Conservation (phyloP, 2,329 filamentous ascomycete genomes). For the Knufia fluminis region DNA sequence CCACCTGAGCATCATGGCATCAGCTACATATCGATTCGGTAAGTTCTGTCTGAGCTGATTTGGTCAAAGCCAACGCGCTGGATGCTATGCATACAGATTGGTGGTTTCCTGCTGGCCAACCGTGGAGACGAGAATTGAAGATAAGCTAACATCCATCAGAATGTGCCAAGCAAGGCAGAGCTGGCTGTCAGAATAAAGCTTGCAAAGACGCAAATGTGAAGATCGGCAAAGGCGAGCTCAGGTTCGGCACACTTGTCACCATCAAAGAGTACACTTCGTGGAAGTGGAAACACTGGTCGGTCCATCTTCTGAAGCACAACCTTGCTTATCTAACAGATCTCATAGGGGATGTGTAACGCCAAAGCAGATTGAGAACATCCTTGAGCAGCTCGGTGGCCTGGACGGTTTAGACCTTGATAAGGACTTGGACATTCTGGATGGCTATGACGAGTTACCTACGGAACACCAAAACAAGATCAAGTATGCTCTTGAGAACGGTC, state of each 20-base stretch:
- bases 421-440: slow-evolving; percentile 51
- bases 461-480: slow-evolving; percentile 66
- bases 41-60: background rate
- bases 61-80: background rate
- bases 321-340: background rate
- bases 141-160: background rate
- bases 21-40: background rate
- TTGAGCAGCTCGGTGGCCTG: slow-evolving; percentile 44
- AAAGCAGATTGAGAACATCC: slow-evolving; percentile 57
- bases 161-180: slow-evolving; percentile 39
- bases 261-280: slow-evolving; percentile 54
- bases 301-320: slow-evolving; percentile 8
- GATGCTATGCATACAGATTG: background rate
- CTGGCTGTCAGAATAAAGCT: slow-evolving; percentile 60
- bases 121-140: too few species aligned
- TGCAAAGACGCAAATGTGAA: slow-evolving; percentile 65
- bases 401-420: slow-evolving; percentile 31
- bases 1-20: background rate
- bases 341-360: slow-evolving; percentile 82
- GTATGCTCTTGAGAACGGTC: slow-evolving; percentile 62
- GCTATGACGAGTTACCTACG: slow-evolving; percentile 64
- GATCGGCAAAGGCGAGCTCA: slow-evolving; percentile 68
- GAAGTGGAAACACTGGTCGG: slow-evolving; percentile 81
- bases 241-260: slow-evolving; percentile 65
- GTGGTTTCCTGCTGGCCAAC: too few species aligned